Evolutionary conservation across 2,329 filamentous ascomycete genomes (phyloP).

Genomic region (Tolypocladium inflatum): DNA sequence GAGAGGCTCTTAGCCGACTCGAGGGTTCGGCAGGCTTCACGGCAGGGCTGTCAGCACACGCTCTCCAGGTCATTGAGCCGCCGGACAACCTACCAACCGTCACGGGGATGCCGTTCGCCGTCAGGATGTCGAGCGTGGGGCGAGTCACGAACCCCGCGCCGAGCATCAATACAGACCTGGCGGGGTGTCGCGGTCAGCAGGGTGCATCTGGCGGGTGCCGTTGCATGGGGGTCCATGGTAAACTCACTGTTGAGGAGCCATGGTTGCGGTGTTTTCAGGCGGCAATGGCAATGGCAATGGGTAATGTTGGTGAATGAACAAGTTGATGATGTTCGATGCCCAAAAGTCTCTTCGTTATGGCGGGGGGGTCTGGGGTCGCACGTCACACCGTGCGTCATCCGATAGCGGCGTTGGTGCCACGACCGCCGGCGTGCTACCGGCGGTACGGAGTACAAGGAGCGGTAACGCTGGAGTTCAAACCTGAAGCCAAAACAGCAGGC

Average conservation of each 20-base stretch:
- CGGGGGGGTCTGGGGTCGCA: not conserved
- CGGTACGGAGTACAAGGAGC: too few species aligned
- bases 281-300: not conserved
- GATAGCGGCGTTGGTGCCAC: not conserved
- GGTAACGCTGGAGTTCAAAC: not conserved
- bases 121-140: slow-evolving; percentile 55
- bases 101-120: slow-evolving; percentile 49
- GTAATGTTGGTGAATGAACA: not conserved
- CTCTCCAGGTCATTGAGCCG: not conserved
- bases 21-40: slow-evolving; percentile 69
- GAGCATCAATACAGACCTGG: slow-evolving; percentile 27
- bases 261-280: not conserved
- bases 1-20: slow-evolving; percentile 67
- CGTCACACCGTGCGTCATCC: not conserved
- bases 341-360: not conserved
- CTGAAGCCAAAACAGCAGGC: not conserved
- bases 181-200: not conserved
- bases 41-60: not conserved
- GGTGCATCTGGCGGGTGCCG: not conserved
- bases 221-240: slow-evolving; percentile 3
- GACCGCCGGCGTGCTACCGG: too few species aligned
- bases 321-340: not conserved
- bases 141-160: slow-evolving; percentile 48
- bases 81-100: slow-evolving; percentile 48
- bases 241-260: slow-evolving; percentile 5